phyloP scores from a whole-genome alignment of 352 stramenopile genomes.

The Phytophthora lateralis region DNA sequence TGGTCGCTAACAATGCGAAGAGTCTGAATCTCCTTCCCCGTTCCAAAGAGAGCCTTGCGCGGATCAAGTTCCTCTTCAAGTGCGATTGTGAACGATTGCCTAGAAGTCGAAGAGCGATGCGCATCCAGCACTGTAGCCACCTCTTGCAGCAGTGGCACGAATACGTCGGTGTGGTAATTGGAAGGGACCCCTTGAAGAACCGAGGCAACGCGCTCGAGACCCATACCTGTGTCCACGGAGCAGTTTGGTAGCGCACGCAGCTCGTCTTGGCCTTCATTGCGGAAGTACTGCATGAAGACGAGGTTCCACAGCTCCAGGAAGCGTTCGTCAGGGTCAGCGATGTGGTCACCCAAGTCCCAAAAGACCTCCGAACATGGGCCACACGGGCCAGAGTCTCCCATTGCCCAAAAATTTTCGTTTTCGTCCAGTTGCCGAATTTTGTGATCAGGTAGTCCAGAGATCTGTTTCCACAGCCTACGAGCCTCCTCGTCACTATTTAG shows the following conservation, averaged over 20 bases:
- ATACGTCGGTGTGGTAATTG: slow-evolving; percentile 98
- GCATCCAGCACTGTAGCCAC: slow-evolving; percentile 56
- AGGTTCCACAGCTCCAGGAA: slow-evolving; percentile 97
- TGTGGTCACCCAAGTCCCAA: slow-evolving; percentile 89
- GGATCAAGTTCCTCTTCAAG: slow-evolving; percentile 55
- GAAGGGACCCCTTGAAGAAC: slow-evolving; percentile 95
- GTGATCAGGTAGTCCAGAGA: slow-evolving; percentile 53
- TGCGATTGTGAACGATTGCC: slow-evolving; percentile 41
- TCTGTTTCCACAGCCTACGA: slow-evolving; percentile 57
- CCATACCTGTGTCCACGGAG: slow-evolving; percentile 98
- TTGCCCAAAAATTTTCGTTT: slow-evolving; percentile 97
- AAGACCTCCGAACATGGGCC: slow-evolving; percentile 96
- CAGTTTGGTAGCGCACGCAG: slow-evolving; percentile 88
- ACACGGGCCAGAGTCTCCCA: slow-evolving; percentile 94
- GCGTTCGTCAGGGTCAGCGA: slow-evolving; percentile 80
- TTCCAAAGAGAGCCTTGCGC: slow-evolving; percentile 49
- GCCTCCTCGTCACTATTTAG: slow-evolving; percentile 70
- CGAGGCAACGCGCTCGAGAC: slow-evolving; percentile 94
- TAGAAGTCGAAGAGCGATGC: slow-evolving; percentile 8
- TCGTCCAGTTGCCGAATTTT: slow-evolving; percentile 76
- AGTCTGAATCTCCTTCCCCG: slow-evolving; percentile 58
- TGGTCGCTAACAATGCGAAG: slow-evolving; percentile 95
- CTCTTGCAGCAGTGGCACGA: slow-evolving; percentile 88
- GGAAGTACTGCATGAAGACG: slow-evolving; percentile 98
- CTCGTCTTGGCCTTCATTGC: slow-evolving; percentile 75